Evolutionary conservation across 1,284 basidiomycete genomes (phyloP), one percentile per base, ranked within the genome.

Genomic region (Paramarasmius palmivorus): DNA sequence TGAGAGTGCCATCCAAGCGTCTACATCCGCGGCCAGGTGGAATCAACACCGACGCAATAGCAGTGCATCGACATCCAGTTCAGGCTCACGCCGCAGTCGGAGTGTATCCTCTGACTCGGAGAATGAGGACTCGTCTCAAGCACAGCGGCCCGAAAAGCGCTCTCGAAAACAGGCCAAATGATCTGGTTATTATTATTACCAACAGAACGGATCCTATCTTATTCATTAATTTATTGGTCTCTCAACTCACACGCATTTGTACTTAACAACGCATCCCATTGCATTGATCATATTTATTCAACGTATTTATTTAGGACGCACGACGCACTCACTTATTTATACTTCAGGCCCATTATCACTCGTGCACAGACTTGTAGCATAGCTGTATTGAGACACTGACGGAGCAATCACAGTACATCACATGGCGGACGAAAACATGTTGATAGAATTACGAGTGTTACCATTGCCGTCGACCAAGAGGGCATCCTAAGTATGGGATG

Each of bases 1-100:
- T 41, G 47, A 36, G 20, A 40, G 38, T 42, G 20, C 40, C 37
- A 19, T 56, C 25, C 38, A 32, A 32, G 29, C 29, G 12, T 12
- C 29, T 32, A 32, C 29, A 17, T 46, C 56, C 23, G 47, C 56
- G 42, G 32, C 50, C 20, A 36, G 52, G 36, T 65, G 64, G 62
- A 62, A 65, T 50, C 67, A 63, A 20, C 56, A 62, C 39, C 70
- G 70, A 52, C 68, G 70, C 46, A 65, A 65, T 38, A 75, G 73
- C 55, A 73, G 60, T 54, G 66, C 69, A 3, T 77, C 75, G 19
- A 64, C 65, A 12, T 75, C 75, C 37, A 75, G 72, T 57, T 67
- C 67, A 10, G 69, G 68, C 53, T 74, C 73, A 36, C 69, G 66
- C 40, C 61, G 67, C 48, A 73, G 70, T 59, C 68, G 65, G 41